Percentiles rank a stretch among this genome's conserved stretches.
Conservation (phyloP, 768 basidiomycete species). For the Kwoniella dejecticola region DNA sequence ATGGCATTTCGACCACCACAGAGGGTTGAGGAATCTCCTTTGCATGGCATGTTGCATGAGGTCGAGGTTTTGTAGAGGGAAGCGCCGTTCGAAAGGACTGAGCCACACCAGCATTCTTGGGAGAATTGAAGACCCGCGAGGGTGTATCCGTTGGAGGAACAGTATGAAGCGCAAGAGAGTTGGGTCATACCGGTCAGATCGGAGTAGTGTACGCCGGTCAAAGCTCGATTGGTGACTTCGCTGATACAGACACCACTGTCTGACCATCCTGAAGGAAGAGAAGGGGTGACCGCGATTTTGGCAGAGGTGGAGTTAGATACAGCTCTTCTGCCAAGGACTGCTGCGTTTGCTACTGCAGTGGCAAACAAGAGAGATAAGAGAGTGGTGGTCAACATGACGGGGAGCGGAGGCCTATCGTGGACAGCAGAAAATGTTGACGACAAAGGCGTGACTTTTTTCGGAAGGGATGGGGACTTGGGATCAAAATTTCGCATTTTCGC, state of each 20-base stretch:
- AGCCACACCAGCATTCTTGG: conserved; percentile 58
- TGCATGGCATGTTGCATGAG: conserved; percentile 17
- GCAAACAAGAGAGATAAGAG: neutral
- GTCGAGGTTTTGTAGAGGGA: conserved; percentile 20
- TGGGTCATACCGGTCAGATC: conserved; percentile 43
- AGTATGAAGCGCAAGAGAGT: conserved; percentile 50
- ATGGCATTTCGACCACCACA: conserved; percentile 28
- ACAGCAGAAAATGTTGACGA: conserved; percentile 5
- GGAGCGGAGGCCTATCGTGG: neutral
- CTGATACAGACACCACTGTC: conserved; percentile 17
- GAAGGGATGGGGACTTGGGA: no score
- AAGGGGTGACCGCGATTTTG: neutral
- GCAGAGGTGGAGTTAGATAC: neutral
- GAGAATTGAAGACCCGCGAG: conserved; percentile 55
- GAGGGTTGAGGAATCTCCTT: conserved; percentile 6
- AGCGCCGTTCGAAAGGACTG: conserved; percentile 62
- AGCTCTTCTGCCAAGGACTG: neutral
- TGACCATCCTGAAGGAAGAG: conserved; percentile 24
- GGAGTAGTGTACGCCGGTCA: conserved; percentile 23
- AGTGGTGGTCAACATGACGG: neutral
- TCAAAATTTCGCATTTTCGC: no score
- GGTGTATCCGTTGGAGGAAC: conserved; percentile 47
- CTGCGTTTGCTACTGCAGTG: neutral
- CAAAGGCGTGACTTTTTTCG: no score
- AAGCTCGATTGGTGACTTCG: conserved; percentile 29